Evolutionary conservation across 2,329 filamentous ascomycete species (phyloP), one percentile per base, ranked within the genome.

Genomic region (Hirsutella rhossiliensis): DNA sequence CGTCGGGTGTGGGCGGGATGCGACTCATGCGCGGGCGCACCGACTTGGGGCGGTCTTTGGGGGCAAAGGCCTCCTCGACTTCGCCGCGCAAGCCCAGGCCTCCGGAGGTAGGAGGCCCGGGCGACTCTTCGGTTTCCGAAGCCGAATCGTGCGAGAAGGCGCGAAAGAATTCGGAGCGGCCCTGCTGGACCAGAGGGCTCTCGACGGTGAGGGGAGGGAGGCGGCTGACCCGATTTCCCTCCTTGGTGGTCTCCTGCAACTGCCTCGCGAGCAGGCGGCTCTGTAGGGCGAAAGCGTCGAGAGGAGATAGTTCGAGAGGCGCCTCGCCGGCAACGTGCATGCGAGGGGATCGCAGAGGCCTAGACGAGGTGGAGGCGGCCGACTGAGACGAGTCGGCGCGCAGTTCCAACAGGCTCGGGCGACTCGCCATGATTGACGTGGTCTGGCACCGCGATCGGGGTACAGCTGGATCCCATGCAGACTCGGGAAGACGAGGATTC

Each of bases 281-380:
- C 59, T 97, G 90, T 49, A 90, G 75, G 19, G 90, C 90, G 60
- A 98, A 94, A 40, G 90, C 90, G 72, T 98, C 92, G 51, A 98
- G 76, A 11, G 92, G 92, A 8, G 92, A 97, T 45, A 97, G 73
- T 43, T 92, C 85, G 5, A 92, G 92, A 18, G 92, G 90, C 1
- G 84, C 76, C 54, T 90, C 85, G 48, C 86, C 86, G 45, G 84
- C 83, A 45, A 85, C 73, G 62, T 88, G 83, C 47, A 87, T 68
- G 48, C 84, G 80, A 37, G 84, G 84, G n/a, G 84, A 88, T 50
- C 73, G 71, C 30, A 82, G 63, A n/a, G 77, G 74, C 44, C 71
- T 72, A 17, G 73, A 68, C 43, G 68, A 57, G 11, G 65, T 53
- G 41, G 66, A 67, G 19, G 57, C 50, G 44, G 63, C 61, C 15